A percentile compares a stretch with the other conserved stretches of the same genome.
phyloP scores from a whole-genome alignment of 352 stramenopile genomes.

The Pseudoperonospora humuli region DNA sequence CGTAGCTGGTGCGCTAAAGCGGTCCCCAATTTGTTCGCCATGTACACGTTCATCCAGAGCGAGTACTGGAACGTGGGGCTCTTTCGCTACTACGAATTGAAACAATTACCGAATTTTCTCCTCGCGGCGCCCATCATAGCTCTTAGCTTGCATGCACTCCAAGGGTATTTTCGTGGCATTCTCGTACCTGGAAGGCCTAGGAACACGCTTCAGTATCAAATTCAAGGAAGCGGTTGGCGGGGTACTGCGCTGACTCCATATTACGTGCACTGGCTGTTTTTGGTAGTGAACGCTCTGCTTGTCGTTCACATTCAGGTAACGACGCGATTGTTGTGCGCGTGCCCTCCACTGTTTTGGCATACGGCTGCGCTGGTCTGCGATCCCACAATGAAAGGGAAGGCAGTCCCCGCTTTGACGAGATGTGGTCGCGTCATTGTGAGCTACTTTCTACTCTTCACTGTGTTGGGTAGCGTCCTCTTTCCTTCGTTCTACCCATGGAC shows the following conservation, averaged over 20 bases:
- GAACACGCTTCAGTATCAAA: background rate
- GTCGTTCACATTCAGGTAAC: constrained; percentile 84
- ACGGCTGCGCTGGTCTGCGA: constrained; percentile 29
- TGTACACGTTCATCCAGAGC: constrained; percentile 92
- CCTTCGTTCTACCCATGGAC: constrained; percentile 82
- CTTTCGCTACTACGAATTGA: constrained; percentile 89
- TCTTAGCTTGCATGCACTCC: constrained; percentile 48
- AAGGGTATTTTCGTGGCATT: constrained; percentile 36
- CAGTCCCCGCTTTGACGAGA: constrained; percentile 1
- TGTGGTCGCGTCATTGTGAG: constrained; percentile 33
- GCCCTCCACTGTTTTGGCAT: constrained; percentile 75
- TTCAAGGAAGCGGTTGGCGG: constrained; percentile 7
- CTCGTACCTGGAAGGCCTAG: constrained; percentile 9
- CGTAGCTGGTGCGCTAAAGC: constrained; percentile 61
- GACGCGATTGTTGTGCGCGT: constrained; percentile 70
- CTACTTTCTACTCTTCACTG: constrained; percentile 69
- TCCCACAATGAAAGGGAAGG: constrained; percentile 5
- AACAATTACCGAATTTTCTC: constrained; percentile 93
- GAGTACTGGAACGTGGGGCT: constrained; percentile 95
- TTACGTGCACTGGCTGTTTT: constrained; percentile 65
- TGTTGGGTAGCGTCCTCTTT: constrained; percentile 65
- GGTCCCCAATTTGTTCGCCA: constrained; percentile 69
- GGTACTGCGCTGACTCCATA: constrained; percentile 34
- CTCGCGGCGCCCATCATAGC: constrained; percentile 84
- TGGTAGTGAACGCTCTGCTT: constrained; percentile 67